phyloP scores from a whole-genome alignment of 2,329 filamentous ascomycete genomes.

The Phyllosticta citribraziliensis region DNA sequence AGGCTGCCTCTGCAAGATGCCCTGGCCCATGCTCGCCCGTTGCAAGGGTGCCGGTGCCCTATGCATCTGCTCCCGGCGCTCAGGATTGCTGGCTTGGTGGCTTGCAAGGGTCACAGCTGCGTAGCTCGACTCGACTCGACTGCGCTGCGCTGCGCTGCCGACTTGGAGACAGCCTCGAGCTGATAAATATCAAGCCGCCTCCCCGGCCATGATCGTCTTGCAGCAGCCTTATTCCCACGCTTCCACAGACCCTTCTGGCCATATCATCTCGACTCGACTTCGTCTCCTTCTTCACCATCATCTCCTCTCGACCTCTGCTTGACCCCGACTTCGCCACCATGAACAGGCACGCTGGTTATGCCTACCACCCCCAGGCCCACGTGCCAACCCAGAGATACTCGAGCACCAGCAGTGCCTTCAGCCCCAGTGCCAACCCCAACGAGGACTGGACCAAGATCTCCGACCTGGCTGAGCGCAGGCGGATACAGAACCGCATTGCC shows the following conservation, averaged over 20 bases:
- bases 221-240: slow-evolving; percentile 10
- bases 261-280: slow-evolving; percentile 6
- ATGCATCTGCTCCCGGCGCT: slow-evolving; percentile 13
- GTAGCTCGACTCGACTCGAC: slow-evolving; percentile 5
- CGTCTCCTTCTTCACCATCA: slow-evolving; percentile 7
- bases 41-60: slow-evolving; percentile 15
- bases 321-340: slow-evolving; percentile 21
- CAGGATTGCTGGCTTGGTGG: slow-evolving; percentile 15
- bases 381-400: slow-evolving; percentile 53
- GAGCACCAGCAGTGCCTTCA: slow-evolving; percentile 88
- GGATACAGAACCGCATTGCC: slow-evolving; percentile 96
- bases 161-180: slow-evolving; percentile 9
- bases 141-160: slow-evolving; percentile 15
- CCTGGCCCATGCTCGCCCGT: slow-evolving; percentile 10
- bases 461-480: slow-evolving; percentile 82
- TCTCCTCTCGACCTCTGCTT: not conserved
- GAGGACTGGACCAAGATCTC: slow-evolving; percentile 99
- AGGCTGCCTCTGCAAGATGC: slow-evolving; percentile 11
- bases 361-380: slow-evolving; percentile 30
- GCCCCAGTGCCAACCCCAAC: slow-evolving; percentile 85
- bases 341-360: slow-evolving; percentile 36
- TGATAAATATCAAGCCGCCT: slow-evolving; percentile 20
- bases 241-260: slow-evolving; percentile 5
- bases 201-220: slow-evolving; percentile 14
- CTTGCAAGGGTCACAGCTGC: slow-evolving; percentile 14